Evolutionary conservation across 495 filamentous ascomycete genomes (phyloP), one percentile per base, ranked within the genome.

Genomic region (Oidiodendron maius): DNA sequence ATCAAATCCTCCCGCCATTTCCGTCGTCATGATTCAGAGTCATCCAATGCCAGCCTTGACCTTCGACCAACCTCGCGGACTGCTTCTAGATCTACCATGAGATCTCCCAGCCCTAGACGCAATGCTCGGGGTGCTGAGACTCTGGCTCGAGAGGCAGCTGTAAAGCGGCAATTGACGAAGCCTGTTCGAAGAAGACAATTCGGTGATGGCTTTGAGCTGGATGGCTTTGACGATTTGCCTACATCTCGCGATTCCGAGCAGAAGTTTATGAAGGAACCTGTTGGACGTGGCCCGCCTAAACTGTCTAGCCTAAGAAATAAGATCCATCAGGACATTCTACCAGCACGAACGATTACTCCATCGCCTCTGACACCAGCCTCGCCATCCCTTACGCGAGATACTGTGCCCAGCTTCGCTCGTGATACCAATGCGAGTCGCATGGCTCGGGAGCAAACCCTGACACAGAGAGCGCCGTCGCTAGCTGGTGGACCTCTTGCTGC

Each of bases 161-260:
- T 72, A 2, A 87, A 86, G 62, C 72, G 75, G 34, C 81, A 82
- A 21, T 66, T 96, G 34, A 87, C 76, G 50, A 82, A 84, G 61
- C 91, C 89, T 3, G 78, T 80, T 22, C 77, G 80, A 32, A 74
- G 80, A 46, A 80, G 83, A 24, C 81, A 88, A 58, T 98, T 91
- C 67, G 93, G 93, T 3, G 89, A 96, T 65, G 93, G 93, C 17
- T 86, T 78, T 32, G 93, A 98, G 63, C 69, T 98, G 23, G 91
- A 96, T 50, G 78, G 76, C 11, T 97, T 98, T 62, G 93, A 97
- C 57, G 93, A 98, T 67, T 69, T 98, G 41, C 94, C 94, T 11
- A 97, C 89, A 1, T 96, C 89, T 22, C 82, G 75, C 3, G 77
- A 84, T 35, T 78, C 81, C 15, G 93, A 98, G 62, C 85, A 79